These are phyloP conservation scores for Erysiphe pisi DNA, from an alignment of 2,329 filamentous ascomycete species.

Conservation along the genomic window DNA sequence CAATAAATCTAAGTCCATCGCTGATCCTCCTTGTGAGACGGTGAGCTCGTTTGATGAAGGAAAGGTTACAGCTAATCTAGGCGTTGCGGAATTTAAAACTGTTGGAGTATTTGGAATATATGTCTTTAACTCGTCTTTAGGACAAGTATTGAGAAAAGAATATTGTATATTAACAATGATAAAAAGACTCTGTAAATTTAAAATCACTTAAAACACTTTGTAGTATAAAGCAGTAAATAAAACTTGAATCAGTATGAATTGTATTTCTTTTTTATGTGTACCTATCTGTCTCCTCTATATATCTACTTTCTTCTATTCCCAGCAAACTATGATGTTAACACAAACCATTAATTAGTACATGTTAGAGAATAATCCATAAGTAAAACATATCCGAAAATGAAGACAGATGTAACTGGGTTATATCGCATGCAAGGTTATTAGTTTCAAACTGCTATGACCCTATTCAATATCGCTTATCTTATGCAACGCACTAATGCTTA, in stretches of 20 bases:
- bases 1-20: background rate
- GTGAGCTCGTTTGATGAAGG: too few relatives aligned
- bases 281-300: background rate
- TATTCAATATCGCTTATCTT: background rate
- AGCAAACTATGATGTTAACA: background rate
- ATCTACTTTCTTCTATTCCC: background rate
- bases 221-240: background rate
- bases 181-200: background rate
- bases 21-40: too few relatives aligned
- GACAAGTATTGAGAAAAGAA: background rate
- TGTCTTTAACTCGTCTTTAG: background rate
- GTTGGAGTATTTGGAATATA: background rate
- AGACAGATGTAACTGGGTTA: background rate
- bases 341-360: slow-evolving; percentile 3
- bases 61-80: background rate
- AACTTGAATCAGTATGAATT: background rate
- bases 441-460: background rate
- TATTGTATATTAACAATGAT: background rate
- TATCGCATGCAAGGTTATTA: background rate
- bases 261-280: background rate
- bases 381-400: background rate
- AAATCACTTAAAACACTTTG: background rate
- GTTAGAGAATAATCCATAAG: background rate
- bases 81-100: background rate
- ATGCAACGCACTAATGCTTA: background rate